Evolutionary conservation across 2,329 filamentous ascomycete species (phyloP), one percentile per base, ranked within the genome.

Genomic region (Aspergillus transmontanensis): DNA sequence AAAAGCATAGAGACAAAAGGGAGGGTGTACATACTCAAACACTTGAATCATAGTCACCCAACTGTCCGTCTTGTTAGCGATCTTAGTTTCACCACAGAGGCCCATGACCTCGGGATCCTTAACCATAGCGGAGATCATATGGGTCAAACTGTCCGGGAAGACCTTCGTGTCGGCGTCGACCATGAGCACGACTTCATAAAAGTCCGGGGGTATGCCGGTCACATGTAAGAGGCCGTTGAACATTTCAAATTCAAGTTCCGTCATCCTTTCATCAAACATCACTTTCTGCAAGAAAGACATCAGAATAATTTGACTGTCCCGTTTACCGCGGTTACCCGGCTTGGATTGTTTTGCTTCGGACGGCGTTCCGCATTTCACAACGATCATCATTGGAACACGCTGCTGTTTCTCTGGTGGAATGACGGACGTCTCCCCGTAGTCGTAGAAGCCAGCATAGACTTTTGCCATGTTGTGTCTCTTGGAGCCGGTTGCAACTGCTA

Each of bases 381-480:
- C 86, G 16, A 95, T 86, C 85, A 99, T 93, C 93, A 99, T 97
- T 2, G 95, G 96, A 30, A 99, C 94, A 62, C 95, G 91, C 80
- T 98, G 94, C 79, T 98, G 95, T 80, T 94, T 95, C 65, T 96
- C 92, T 1, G 83, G 69, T 1, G 94, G 90, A 65, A 99, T 91
- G 58, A 86, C 82, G 12, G 93, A 96, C 68, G 91, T 85, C 64
- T 86, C 81, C 59, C 96, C 95, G 73, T 98, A 99, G 78, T 98
- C 93, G 80, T 99, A 99, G 84, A 98, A 99, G 51, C 96, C 96
- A 61, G 94, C 90, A 79, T 98, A 97, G 62, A 98, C 89, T 84
- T 98, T 97, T 71, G 95, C 94, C 95, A 98, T 99, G 81, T 98
- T 99, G 87, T 99, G 96, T 72, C 95, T 89, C 83, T 99, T 99